Evolutionary conservation across 805 yeast genomes (phyloP), one percentile per base, ranked within the genome.

Genomic region (Saturnispora mendoncae): DNA sequence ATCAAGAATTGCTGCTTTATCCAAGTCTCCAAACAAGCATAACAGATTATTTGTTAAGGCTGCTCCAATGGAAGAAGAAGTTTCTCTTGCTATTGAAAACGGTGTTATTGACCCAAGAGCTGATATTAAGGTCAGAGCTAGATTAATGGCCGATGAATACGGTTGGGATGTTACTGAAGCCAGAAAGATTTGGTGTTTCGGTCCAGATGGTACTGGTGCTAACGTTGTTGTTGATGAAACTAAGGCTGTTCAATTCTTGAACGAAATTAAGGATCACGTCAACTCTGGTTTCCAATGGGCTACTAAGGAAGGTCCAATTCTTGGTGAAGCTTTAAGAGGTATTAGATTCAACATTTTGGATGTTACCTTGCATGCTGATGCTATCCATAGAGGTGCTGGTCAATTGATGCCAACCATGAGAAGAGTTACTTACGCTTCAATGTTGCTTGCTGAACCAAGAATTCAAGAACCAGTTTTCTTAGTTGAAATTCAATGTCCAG

Each of bases 281-380:
- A 96, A 87, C 65, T 92, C 98, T 68, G 97, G 96, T 69, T 90
- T 90, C 97, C 97, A 90, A 78, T 92, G 97, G 97, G 97, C 97
- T 73, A 78, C 97, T 65, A 88, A 84, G 78, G 97, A 92, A 74
- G 98, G 98, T 79, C 98, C 98, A 68, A 74, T 90, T 68, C 76
- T 92, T 65, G 95, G 94, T 77, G 97, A 92, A 80, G 75, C 72
- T 70, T 72, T 87, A 76, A 87, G 98, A 80, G 84, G 95, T 62
- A 78, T 87, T 64, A 87, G 97, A 77, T 74, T 86, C 71, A 90
- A 90, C 95, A 84, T 90, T 66, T 78, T 90, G 76, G 98, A 90
- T 81, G 98, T 90, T 66, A 88, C 96, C 59, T 78, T 90, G 72
- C 98, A 90, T 74, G 95, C 97, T 67, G 98, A 90, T 84, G 96